phyloP scores from a whole-genome alignment of 768 basidiomycete genomes.

The Lentinula raphanica region DNA sequence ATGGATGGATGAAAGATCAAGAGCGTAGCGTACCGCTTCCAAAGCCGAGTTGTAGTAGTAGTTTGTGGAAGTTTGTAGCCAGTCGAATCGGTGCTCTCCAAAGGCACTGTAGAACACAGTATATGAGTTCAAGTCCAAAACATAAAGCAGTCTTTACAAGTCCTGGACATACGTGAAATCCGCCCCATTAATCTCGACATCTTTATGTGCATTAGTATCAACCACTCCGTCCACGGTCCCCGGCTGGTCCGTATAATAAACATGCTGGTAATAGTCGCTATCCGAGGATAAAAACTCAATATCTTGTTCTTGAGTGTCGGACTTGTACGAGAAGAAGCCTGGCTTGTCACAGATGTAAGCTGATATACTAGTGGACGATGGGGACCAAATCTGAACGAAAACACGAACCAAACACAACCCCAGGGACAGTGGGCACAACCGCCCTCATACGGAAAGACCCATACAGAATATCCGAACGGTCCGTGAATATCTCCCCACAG shows the following conservation, averaged over 20 bases:
- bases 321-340: slow-evolving; percentile 14
- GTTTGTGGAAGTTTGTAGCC: slow-evolving; percentile 7
- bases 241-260: slow-evolving; percentile 15
- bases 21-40: slow-evolving; percentile 3
- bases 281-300: slow-evolving; percentile 16
- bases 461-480: slow-evolving; percentile 11
- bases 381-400: no score
- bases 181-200: slow-evolving; percentile 11
- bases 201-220: slow-evolving; percentile 11
- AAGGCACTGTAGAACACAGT: slow-evolving; percentile 14
- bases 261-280: slow-evolving; percentile 11
- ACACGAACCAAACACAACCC: slow-evolving; percentile 12
- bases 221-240: slow-evolving; percentile 7
- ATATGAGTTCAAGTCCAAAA: no score
- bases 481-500: slow-evolving; percentile 15
- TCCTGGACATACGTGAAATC: slow-evolving; percentile 17
- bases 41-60: slow-evolving; percentile 11
- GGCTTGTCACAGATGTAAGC: not conserved
- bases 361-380: not conserved
- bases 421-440: slow-evolving; percentile 13
- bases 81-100: slow-evolving; percentile 15
- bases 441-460: slow-evolving; percentile 15
- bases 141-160: no score
- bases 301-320: slow-evolving; percentile 15
- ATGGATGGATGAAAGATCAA: not conserved